Conservation (phyloP, 116 monocot species). For the Phalaenopsis hybrid region DNA sequence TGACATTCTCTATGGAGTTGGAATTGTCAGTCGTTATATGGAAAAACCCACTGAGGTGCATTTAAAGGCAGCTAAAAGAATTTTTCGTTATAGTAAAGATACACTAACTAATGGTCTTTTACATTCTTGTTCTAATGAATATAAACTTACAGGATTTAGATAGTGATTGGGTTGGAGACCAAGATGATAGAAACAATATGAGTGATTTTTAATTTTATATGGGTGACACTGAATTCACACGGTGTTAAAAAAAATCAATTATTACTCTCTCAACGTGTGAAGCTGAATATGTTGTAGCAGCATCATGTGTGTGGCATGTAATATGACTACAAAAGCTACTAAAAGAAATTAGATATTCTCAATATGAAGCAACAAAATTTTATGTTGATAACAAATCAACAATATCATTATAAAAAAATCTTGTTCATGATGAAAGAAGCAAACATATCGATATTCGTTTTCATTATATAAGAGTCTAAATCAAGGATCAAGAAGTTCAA, state of each 20-base stretch:
- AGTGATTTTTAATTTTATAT: not conserved
- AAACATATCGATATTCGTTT: too few relatives aligned
- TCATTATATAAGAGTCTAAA: too few relatives aligned
- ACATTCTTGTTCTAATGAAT: not conserved
- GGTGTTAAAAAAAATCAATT: not conserved
- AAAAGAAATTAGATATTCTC: too few relatives aligned
- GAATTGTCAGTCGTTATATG: conserved; percentile 1
- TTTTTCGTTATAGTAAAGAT: not conserved
- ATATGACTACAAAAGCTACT: too few relatives aligned
- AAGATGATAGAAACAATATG: conserved; percentile 1
- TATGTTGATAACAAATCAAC: not conserved
- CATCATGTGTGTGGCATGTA: too few relatives aligned
- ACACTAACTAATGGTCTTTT: not conserved
- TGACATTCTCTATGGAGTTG: not conserved
- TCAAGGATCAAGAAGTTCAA: too few relatives aligned
- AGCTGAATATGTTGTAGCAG: not conserved
- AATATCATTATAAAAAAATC: not conserved
- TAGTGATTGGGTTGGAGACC: conserved; percentile 7
- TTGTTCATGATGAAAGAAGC: not conserved
- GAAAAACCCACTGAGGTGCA: not conserved
- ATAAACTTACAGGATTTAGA: not conserved
- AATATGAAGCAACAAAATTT: not conserved
- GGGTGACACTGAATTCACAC: not conserved
- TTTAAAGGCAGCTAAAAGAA: not conserved
- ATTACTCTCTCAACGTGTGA: not conserved